Evolutionary conservation across 2,329 filamentous ascomycete genomes (phyloP).

Genomic region (Diatrype stigma): DNA sequence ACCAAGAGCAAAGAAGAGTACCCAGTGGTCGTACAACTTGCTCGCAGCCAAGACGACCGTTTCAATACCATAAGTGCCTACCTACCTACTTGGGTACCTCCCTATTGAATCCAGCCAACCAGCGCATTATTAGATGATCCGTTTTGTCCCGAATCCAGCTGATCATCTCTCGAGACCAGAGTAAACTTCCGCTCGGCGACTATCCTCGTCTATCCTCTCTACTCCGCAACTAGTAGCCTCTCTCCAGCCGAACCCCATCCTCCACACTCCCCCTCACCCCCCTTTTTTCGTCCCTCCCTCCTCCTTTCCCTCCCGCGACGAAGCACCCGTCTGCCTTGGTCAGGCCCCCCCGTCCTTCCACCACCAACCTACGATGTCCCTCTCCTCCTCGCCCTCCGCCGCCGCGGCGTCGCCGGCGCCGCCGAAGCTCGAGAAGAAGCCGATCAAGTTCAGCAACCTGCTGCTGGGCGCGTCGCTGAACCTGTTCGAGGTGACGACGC

Average conservation of each 20-base stretch:
- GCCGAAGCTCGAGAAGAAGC: constrained; percentile 87
- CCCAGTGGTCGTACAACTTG: too few species aligned
- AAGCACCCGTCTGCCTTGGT: constrained; percentile 96
- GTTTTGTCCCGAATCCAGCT: background rate
- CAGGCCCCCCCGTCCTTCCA: constrained; percentile 74
- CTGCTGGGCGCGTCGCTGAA: constrained; percentile 90
- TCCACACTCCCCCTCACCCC: constrained; percentile 6
- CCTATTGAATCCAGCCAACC: too few species aligned
- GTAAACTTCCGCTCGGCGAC: background rate
- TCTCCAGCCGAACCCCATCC: constrained; percentile 12
- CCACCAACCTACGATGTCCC: constrained; percentile 47
- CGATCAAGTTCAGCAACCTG: constrained; percentile 99
- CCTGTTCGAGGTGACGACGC: constrained; percentile 78
- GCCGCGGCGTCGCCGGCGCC: constrained; percentile 40
- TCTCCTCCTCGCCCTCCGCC: too few species aligned
- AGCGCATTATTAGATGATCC: background rate
- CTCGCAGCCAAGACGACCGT: too few species aligned
- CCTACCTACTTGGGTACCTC: too few species aligned
- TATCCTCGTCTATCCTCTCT: background rate
- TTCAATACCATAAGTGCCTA: too few species aligned
- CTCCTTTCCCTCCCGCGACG: constrained; percentile 54
- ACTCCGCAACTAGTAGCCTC: background rate
- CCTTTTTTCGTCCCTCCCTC: background rate
- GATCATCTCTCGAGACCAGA: background rate
- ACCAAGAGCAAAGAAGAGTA: too few species aligned